Evolutionary conservation across 352 stramenopile genomes (phyloP), one percentile per base, ranked within the genome.

Genomic region (Phytophthora nicotianae): DNA sequence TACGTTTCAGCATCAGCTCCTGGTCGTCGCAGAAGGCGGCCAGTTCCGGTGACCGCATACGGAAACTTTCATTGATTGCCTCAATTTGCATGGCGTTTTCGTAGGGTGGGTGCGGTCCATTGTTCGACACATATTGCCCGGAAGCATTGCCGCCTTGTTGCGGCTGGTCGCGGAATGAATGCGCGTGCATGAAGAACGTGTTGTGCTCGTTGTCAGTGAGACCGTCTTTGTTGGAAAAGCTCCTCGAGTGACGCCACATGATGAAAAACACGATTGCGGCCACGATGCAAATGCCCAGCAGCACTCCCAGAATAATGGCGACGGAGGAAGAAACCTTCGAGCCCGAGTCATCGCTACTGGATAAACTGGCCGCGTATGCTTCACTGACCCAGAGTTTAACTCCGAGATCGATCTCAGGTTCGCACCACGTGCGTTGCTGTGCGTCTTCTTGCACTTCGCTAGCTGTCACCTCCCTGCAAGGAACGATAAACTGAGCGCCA

Each of bases 1-100:
- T 72, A 6, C 68, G 63, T 62, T 77, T 77, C 5, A 77, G 59
- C 68, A 76, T 76, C 4, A 76, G 55, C 23, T 77, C 68, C 37
- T 77, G 64, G 23, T 77, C 59, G 32, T 74, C 59, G 21, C 68
- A 74, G 57, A 80, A 80, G 19, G 64, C 49, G 52, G 68, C 56
- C 24, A 77, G 58, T 11, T 66, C 58, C 1, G 56, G 43, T 1
- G 72, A 75, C 17, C 58, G 58, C 56, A 71, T 68, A 1, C 64
- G 63, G 50, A 75, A 72, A 10, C 50, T 68, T 14, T 75, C 68
- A 37, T 79, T 79, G 3, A 75, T 47, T 5, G 72, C 68, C 33
- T 79, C 72, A 51, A 79, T 55, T 35, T 75, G 64, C 37, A 63
- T 59, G 6, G 54, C 54, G 20, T 55, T 66, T 1, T 71, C 52